Percentiles rank a stretch among this genome's conserved stretches.
These are phyloP conservation scores for Gonium pectorale DNA, from an alignment of 139 green algal species.

Conservation along the genomic window DNA sequence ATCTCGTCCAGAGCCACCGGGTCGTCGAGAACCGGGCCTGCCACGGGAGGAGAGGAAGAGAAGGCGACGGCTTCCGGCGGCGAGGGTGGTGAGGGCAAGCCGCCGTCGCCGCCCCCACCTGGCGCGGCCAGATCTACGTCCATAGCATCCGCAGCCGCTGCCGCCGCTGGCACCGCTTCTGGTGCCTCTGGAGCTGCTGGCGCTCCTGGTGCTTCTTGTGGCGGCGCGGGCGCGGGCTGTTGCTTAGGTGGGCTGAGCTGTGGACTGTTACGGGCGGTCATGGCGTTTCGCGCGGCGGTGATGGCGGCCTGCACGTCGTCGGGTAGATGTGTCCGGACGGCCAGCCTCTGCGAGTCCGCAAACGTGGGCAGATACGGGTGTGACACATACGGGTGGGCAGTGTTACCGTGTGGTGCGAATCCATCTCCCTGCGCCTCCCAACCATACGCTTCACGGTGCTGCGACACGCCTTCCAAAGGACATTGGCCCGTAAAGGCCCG, in stretches of 20 bases:
- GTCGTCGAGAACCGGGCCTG: conserved; percentile 3
- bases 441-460: too few species aligned
- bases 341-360: conserved; percentile 22
- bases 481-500: too few species aligned
- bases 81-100: too few species aligned
- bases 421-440: too few species aligned
- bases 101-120: neutral
- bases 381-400: neutral
- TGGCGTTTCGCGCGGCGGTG: neutral
- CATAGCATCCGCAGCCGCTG: too few species aligned
- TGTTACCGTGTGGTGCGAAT: too few species aligned
- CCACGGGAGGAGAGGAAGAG: too few species aligned
- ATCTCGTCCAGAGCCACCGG: conserved; percentile 9
- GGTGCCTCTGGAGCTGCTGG: too few species aligned
- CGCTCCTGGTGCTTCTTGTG: neutral
- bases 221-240: neutral
- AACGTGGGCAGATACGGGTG: too few species aligned
- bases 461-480: too few species aligned
- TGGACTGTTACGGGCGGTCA: neutral
- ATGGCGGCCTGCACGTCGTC: conserved; percentile 33
- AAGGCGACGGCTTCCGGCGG: too few species aligned
- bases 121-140: too few species aligned
- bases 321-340: conserved; percentile 18
- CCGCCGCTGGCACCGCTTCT: neutral
- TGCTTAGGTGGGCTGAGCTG: neutral